Evolutionary conservation across 139 green algal genomes (phyloP).

Genomic region (Deuterostichococcus epilithicus): DNA sequence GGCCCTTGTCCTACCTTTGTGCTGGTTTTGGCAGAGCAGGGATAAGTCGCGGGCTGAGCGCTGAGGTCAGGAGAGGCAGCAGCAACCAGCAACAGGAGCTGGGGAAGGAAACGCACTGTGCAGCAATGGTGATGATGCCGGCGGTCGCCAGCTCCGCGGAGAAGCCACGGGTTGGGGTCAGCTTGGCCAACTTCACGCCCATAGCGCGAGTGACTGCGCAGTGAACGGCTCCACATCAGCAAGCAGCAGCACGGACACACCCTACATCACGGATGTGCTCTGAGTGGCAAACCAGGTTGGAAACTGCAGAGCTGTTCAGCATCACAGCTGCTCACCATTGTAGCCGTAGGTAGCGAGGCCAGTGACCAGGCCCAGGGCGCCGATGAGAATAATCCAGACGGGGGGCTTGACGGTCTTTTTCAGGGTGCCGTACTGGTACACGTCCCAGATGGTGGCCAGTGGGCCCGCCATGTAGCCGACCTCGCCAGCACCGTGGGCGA

Average conservation of each 20-base stretch:
- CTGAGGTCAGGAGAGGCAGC: background rate
- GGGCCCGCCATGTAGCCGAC: constrained; percentile 49
- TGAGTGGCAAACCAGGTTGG: too few species aligned
- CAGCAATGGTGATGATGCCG: constrained; percentile 53
- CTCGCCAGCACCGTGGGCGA: constrained; percentile 44
- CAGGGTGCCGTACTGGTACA: constrained; percentile 35
- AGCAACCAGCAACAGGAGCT: background rate
- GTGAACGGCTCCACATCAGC: background rate
- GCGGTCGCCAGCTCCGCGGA: constrained; percentile 59
- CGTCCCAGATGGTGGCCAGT: constrained; percentile 43
- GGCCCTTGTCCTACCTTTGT: background rate
- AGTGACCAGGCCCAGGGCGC: constrained; percentile 48
- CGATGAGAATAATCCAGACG: constrained; percentile 51
- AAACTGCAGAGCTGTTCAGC: background rate
- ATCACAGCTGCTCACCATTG: too few species aligned
- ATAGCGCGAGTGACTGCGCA: constrained; percentile 65
- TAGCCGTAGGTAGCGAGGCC: constrained; percentile 60
- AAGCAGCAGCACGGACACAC: background rate
- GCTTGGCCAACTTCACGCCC: constrained; percentile 53
- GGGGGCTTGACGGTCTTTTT: constrained; percentile 19
- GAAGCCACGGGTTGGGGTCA: constrained; percentile 62
- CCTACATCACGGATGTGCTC: too few species aligned
- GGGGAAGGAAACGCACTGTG: constrained; percentile 15
- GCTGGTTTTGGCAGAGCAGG: background rate
- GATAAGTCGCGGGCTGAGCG: background rate